Evolutionary conservation across 306 rosid genomes (phyloP), one percentile per base, ranked within the genome.

Genomic region (Pterocarpus macrocarpus): DNA sequence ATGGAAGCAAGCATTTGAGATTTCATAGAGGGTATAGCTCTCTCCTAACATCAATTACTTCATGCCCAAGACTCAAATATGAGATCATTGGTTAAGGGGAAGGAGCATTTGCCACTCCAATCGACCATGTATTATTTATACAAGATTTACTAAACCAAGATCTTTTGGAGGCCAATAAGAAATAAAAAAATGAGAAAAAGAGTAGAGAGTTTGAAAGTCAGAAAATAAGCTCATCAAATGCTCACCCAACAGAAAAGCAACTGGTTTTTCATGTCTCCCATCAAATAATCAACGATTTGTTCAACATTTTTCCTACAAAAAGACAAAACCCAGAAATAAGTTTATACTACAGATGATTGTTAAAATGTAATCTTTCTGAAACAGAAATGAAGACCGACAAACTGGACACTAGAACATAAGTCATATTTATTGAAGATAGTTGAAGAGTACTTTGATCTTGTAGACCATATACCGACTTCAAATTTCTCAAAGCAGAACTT

Each of bases 191-290:
- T 11, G 57, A 35, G 68, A 34, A 36, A 33, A 3, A 8, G n/a
- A 61, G 11, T 52, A 9, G 53, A 33, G 45, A 50, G n/a, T 41
- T 8, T 2, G n/a, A 12, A 30, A 63, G 17, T 33, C 9, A 13
- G 39, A 41, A 39, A 32, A 71, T 6, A 49, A 57, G 47, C 47
- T 39, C 1, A 78, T 53, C 14, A 41, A 85, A 49, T 70, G 47
- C 90, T 83, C 87, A 94, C 98, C 98, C 98, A 94, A 79, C 86
- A 89, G 86, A 94, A 90, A 72, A 90, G 86, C 69, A 94, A 76
- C 78, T 85, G 86, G 67, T 78, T 78, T 84, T 85, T 90, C 88
- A 83, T 66, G 80, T 84, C 91, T 44, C 91, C 94, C 84, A 91
- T 75, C 87, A 94, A 81, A 86, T 67, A 81, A 84, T 82, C 83